Evolutionary conservation across 352 stramenopile species (phyloP), one percentile per base, ranked within the genome.

Genomic region (Thalassiosira mediterranea): DNA sequence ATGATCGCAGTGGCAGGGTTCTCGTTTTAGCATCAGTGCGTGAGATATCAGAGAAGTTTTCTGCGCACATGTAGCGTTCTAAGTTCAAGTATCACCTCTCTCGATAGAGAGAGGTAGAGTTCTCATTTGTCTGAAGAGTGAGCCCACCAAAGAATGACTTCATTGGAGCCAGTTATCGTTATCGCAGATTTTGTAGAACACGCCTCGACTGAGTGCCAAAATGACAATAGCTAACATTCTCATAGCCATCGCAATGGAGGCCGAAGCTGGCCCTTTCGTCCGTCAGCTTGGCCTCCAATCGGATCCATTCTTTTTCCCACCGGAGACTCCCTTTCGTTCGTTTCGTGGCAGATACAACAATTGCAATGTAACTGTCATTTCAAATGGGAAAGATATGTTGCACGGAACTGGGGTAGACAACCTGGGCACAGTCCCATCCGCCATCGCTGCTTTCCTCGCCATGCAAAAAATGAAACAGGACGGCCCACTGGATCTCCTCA

Each of bases 221-320:
- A 70, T 70, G 60, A 44, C 51, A 2, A 70, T 70, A 46, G 49
- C 13, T 25, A 84, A 72, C 52, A 72, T 90, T 10, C 37, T 90
- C 3, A 76, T 93, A 46, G 69, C 72, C 17, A 87, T 94, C 53
- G 88, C 86, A n/a, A 94, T 94, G 88, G 87, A 94, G 62, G 83
- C 82, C 11, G 88, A 94, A 72, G 87, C 87, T 0, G 72, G 48
- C 15, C 88, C 88, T 13, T 86, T 93, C 61, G 71, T 93, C 15
- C 60, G 83, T 31, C 79, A 90, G 62, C 67, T 93, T 0, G 63
- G 68, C 1, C 79, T 94, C 28, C 44, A 76, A 53, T 19, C 52
- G 4, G 58, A 83, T 13, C 31, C 63, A 0, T 54, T 49, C 21
- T 86, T 90, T 53, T 90, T 92, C 72, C 78, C 77, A n/a, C 51